These are phyloP conservation scores for Penicillium sp. DNA, from an alignment of 2,329 filamentous ascomycete genomes.

Conservation along the genomic window DNA sequence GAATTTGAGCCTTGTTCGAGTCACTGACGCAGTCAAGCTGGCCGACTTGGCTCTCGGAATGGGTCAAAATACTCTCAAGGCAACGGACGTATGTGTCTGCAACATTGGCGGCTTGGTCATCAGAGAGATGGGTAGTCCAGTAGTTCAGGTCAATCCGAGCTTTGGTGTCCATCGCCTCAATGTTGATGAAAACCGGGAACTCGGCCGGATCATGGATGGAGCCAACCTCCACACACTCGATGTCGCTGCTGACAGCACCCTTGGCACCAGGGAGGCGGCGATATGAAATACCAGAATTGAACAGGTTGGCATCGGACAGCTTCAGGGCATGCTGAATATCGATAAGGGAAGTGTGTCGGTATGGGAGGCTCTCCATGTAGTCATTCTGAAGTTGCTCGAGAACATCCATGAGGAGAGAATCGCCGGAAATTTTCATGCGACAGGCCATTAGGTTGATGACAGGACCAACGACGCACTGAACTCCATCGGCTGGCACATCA, in stretches of 20 bases:
- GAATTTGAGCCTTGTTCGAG: constrained; percentile 39
- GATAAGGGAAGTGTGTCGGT: constrained; percentile 53
- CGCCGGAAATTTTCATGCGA: constrained; percentile 46
- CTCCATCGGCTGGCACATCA: constrained; percentile 47
- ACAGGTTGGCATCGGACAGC: constrained; percentile 47
- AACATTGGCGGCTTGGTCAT: constrained; percentile 48
- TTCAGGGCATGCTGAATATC: constrained; percentile 55
- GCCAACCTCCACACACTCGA: constrained; percentile 49
- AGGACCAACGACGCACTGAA: constrained; percentile 54
- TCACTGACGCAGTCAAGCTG: constrained; percentile 49
- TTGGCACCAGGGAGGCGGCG: constrained; percentile 47
- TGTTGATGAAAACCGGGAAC: constrained; percentile 56
- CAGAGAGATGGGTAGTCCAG: constrained; percentile 49
- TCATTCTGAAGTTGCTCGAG: constrained; percentile 53
- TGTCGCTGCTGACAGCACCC: constrained; percentile 31
- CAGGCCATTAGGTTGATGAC: constrained; percentile 56
- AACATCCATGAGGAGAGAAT: constrained; percentile 44
- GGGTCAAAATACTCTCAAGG: constrained; percentile 47
- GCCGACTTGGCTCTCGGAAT: constrained; percentile 40
- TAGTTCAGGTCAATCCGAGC: constrained; percentile 50
- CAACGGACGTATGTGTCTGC: constrained; percentile 45
- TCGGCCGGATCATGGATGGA: constrained; percentile 56
- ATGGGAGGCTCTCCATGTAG: constrained; percentile 53
- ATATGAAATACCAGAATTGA: constrained; percentile 58
- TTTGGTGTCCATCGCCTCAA: constrained; percentile 53